These are phyloP conservation scores for Globisporangium apiculatum DNA, from an alignment of 352 stramenopile genomes.

Conservation along the genomic window DNA sequence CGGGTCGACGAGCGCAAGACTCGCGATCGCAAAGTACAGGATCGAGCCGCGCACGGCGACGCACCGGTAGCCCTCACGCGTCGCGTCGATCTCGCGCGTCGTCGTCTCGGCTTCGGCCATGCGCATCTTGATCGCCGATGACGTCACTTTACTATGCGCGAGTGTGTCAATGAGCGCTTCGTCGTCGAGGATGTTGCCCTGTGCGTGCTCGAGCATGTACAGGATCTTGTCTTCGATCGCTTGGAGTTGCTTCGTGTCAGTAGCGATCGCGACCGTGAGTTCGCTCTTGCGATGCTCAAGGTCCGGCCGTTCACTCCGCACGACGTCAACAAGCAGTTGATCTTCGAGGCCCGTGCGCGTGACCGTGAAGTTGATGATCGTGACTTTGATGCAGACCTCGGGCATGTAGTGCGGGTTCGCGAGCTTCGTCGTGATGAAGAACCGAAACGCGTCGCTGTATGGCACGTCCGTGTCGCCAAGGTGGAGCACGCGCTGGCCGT, in stretches of 20 bases:
- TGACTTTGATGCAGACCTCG: conserved; percentile 94
- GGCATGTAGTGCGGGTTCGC: conserved; percentile 93
- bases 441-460: conserved; percentile 90
- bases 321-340: conserved; percentile 90
- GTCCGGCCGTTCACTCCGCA: conserved; percentile 89
- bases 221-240: conserved; percentile 95
- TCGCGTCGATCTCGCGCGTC: conserved; percentile 86
- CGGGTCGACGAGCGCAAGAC: conserved; percentile 87
- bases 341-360: conserved; percentile 90
- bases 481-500: conserved; percentile 83
- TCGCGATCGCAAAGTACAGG: conserved; percentile 93
- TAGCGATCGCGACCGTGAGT: conserved; percentile 89
- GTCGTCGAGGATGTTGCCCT: conserved; percentile 93
- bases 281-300: conserved; percentile 91
- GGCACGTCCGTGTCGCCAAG: conserved; percentile 90
- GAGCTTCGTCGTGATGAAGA: conserved; percentile 94
- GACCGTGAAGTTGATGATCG: conserved; percentile 94
- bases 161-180: conserved; percentile 91
- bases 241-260: conserved; percentile 90
- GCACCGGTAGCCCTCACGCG: conserved; percentile 87
- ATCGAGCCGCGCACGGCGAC: conserved; percentile 88
- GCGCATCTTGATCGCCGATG: conserved; percentile 84
- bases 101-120: conserved; percentile 89
- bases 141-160: conserved; percentile 87
- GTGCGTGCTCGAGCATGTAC: conserved; percentile 89